These are phyloP conservation scores for Phellinidium pouzarii DNA, from an alignment of 1,284 basidiomycete species.

Conservation along the genomic window DNA sequence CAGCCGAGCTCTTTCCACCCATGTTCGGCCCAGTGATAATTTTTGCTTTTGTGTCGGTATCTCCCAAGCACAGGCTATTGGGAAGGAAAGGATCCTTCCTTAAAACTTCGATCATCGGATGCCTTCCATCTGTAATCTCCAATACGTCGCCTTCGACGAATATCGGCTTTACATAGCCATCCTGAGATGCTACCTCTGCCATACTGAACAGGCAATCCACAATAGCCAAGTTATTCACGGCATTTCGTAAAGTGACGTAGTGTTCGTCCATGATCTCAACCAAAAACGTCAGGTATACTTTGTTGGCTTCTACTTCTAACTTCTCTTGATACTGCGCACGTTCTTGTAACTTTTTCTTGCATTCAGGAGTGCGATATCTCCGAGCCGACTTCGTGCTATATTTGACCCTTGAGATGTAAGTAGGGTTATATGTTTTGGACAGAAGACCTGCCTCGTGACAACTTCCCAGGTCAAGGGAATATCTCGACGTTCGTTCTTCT, in stretches of 20 bases:
- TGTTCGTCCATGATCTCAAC: constrained; percentile 57
- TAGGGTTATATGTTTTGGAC: not conserved
- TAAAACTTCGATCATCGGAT: constrained; percentile 79
- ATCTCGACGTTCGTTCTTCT: constrained; percentile 61
- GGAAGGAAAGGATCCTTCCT: constrained; percentile 77
- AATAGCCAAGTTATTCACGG: constrained; percentile 71
- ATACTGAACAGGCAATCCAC: constrained; percentile 77
- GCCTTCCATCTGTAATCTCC: constrained; percentile 67
- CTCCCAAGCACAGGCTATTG: constrained; percentile 57
- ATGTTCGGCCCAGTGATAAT: constrained; percentile 83
- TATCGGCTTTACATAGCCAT: constrained; percentile 66
- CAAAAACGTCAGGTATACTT: constrained; percentile 67
- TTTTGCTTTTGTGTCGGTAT: constrained; percentile 49
- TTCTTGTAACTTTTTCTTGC: constrained; percentile 63
- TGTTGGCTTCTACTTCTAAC: constrained; percentile 59
- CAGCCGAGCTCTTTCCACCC: constrained; percentile 76
- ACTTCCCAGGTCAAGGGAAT: constrained; percentile 80
- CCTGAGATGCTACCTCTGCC: constrained; percentile 62
- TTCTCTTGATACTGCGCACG: constrained; percentile 75
- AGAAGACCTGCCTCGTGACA: constrained; percentile 54
- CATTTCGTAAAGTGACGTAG: constrained; percentile 66
- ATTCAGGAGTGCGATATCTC: constrained; percentile 79
- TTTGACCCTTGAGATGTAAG: constrained; percentile 6
- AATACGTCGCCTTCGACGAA: constrained; percentile 52
- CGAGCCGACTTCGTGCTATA: constrained; percentile 67